A percentile compares a stretch with the other conserved stretches of the same genome.
Conservation (phyloP, 768 basidiomycete species). For the Collybiopsis luxurians region DNA sequence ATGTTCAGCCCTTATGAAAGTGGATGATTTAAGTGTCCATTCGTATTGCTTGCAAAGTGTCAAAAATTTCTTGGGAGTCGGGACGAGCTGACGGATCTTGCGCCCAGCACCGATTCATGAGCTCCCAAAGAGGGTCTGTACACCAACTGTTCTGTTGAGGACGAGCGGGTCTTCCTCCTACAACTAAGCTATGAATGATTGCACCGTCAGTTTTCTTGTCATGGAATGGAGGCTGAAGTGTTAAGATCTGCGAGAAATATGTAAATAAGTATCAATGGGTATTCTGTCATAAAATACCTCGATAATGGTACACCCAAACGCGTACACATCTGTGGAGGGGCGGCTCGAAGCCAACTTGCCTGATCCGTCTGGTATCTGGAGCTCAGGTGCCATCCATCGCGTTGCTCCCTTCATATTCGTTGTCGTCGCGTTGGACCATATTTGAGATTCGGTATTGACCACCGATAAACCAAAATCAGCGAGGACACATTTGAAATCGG, state of each 20-base stretch:
- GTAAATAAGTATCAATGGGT: not conserved
- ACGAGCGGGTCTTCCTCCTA: not conserved
- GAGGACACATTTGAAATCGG: constrained; percentile 1
- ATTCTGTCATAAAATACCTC: not conserved
- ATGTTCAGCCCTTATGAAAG: no score
- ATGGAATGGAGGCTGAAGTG: not conserved
- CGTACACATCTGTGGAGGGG: no score
- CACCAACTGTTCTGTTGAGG: not conserved
- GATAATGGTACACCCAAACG: no score
- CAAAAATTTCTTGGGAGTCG: no score
- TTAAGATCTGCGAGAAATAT: not conserved
- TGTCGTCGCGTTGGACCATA: not conserved
- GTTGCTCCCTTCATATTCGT: no score
- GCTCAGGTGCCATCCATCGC: no score
- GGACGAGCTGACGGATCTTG: not conserved
- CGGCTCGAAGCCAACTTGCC: no score
- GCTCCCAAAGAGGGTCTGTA: not conserved
- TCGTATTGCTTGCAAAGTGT: no score
- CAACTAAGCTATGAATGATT: no score
- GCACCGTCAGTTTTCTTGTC: not conserved
- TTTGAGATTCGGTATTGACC: not conserved
- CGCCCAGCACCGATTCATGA: not conserved
- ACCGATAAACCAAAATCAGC: constrained; percentile 6
- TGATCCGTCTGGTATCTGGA: no score
- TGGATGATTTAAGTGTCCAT: no score